Base-by-base conservation (phyloP, 257 asterid genomes). In the Eucommia ulmoides region DNA sequence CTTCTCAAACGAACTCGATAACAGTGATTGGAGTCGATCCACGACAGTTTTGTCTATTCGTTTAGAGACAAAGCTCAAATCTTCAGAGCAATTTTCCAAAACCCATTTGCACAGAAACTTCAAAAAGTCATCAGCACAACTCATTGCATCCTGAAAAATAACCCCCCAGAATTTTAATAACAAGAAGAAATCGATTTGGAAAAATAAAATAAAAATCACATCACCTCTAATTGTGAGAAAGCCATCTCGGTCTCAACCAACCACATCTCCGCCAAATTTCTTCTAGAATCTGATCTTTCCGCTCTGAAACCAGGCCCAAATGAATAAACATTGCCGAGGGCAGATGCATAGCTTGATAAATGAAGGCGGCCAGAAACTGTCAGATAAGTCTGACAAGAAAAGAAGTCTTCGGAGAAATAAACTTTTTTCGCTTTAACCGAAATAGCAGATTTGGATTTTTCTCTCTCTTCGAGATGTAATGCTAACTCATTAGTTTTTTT, bases 191-290 rank as follows among this genome's bases (percentile, higher is more conserved):
- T 1, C 4, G 21, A 1, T 6, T 21, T 42, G 20, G 19, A 42
- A 10, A 22, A 19, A 48, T 15, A 35, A 1, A 20, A 22, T 1
- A 44, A 10, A 29, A 29, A 5, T 7, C 12, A 29, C 24, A 14
- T 22, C 61, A 88, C 96, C 79, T 89, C 76, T 18, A 80, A 51
- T 18, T 76, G 64, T 23, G 93, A 50, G 75, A 89, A 89, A 10
- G 98, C 88, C 81, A 89, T 75, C 65, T 85, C 93, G 41, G 69
- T 53, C 73, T 89, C 98, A 23, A 75, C 80, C 76, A 70, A 61
- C 96, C 92, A 89, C 87, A 76, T 81, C 78, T 89, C 98, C 8
- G 94, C 76, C 61, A 85, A 45, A 1, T 72, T 52, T 44, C 59
- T 80, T 70, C 49, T 82, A 16, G 93, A 76, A 12, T 73, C 74